Conservation (phyloP, 768 basidiomycete genomes). For the Boletus subparvulus region DNA sequence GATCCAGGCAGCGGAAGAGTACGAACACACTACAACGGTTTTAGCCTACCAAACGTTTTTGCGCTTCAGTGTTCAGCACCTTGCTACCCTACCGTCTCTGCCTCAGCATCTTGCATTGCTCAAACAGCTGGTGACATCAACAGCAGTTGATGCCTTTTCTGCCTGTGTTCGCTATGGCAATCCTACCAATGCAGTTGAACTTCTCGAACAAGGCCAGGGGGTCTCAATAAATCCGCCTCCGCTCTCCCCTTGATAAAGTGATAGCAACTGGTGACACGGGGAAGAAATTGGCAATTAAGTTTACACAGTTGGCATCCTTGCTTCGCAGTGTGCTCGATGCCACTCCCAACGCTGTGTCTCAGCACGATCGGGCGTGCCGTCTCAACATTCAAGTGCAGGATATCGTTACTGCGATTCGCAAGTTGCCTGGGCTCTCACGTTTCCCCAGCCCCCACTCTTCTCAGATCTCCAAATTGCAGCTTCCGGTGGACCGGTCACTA, state of each 20-base stretch:
- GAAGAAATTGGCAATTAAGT: not conserved
- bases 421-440: constrained; percentile 18
- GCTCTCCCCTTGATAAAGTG: not conserved
- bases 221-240: constrained; percentile 17
- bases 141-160: no score
- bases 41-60: no score
- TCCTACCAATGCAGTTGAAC: constrained; percentile 26
- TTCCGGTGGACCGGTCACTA: constrained; percentile 26
- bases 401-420: constrained; percentile 15
- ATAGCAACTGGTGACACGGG: not conserved
- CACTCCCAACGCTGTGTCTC: not conserved
- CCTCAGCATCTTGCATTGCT: no score
- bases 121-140: no score
- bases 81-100: no score
- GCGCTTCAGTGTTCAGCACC: no score
- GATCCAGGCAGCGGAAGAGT: no score
- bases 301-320: not conserved
- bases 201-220: constrained; percentile 29
- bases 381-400: not conserved
- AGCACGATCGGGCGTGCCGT: not conserved
- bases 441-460: constrained; percentile 22
- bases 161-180: constrained; percentile 8
- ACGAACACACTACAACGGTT: no score
- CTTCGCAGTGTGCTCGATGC: not conserved
- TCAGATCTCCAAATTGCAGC: constrained; percentile 16